Percentiles rank a stretch among this genome's conserved stretches.
Conservation (phyloP, 2,329 filamentous ascomycete genomes). For the Clonostachys chloroleuca region DNA sequence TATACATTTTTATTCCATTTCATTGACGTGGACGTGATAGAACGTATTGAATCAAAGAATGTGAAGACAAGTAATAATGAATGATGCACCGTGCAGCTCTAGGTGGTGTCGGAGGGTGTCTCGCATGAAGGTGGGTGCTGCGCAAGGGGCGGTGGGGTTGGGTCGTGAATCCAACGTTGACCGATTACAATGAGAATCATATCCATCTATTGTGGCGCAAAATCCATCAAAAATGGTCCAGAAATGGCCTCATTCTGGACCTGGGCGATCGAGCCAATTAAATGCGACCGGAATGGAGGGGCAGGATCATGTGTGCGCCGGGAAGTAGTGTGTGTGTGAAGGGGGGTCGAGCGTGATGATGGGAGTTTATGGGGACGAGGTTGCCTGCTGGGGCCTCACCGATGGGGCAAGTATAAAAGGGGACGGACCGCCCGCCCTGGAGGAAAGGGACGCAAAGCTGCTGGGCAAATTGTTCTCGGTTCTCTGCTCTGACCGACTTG, state of each 20-base stretch:
- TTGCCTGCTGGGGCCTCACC: too few relatives aligned
- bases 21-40: too few relatives aligned
- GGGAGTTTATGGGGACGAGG: too few relatives aligned
- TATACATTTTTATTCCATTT: not conserved
- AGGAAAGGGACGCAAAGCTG: not conserved
- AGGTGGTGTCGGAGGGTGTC: not conserved
- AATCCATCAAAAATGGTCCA: not conserved
- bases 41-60: not conserved
- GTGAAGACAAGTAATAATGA: not conserved
- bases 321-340: not conserved
- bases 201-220: not conserved
- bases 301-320: not conserved
- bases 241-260: not conserved
- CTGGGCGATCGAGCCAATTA: not conserved
- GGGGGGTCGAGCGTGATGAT: too few relatives aligned
- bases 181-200: too few relatives aligned
- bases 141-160: not conserved
- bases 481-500: not conserved
- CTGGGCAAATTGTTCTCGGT: not conserved
- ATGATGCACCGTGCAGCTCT: not conserved
- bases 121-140: not conserved
- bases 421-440: not conserved
- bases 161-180: not conserved
- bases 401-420: slow-evolving; percentile 4
- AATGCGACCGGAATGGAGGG: slow-evolving; percentile 1